phyloP scores from a whole-genome alignment of 2,329 filamentous ascomycete species.

The Stachybotrys chlorohalonatus region DNA sequence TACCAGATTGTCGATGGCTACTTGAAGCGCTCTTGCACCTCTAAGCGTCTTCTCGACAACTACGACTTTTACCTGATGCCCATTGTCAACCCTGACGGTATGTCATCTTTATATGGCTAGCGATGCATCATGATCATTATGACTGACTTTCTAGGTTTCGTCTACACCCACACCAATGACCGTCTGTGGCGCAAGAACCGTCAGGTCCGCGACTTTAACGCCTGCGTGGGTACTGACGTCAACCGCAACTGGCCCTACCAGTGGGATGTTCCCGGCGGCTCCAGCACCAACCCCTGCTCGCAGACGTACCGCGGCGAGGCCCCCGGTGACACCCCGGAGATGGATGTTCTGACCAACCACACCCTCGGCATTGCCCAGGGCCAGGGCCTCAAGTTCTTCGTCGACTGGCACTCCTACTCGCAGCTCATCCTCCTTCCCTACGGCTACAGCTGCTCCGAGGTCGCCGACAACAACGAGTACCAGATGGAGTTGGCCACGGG shows the following conservation, averaged over 20 bases:
- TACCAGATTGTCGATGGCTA: slow-evolving; percentile 12
- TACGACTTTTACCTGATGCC: slow-evolving; percentile 61
- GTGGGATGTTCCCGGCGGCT: slow-evolving; percentile 40
- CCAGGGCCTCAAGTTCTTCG: slow-evolving; percentile 46
- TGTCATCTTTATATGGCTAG: slow-evolving; percentile 3
- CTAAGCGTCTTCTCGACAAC: slow-evolving; percentile 34
- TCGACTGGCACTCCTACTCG: slow-evolving; percentile 57
- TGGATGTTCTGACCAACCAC: slow-evolving; percentile 30
- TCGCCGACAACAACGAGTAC: slow-evolving; percentile 34
- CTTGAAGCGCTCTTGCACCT: slow-evolving; percentile 5
- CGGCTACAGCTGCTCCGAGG: slow-evolving; percentile 46
- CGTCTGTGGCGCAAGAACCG: slow-evolving; percentile 57
- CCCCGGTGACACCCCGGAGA: slow-evolving; percentile 42
- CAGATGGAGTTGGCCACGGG: slow-evolving; percentile 39
- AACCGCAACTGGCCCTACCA: slow-evolving; percentile 53
- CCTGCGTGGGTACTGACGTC: slow-evolving; percentile 44
- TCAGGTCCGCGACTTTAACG: slow-evolving; percentile 25
- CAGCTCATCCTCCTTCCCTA: slow-evolving; percentile 50
- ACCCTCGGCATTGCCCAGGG: slow-evolving; percentile 22
- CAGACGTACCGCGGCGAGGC: slow-evolving; percentile 37
- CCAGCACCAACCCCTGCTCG: slow-evolving; percentile 41
- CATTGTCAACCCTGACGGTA: slow-evolving; percentile 52
- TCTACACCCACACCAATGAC: slow-evolving; percentile 46
- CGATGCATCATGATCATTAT: background rate
- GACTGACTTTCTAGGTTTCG: slow-evolving; percentile 35